Evolutionary conservation across 2,329 filamentous ascomycete genomes (phyloP).

Genomic region (Hymenoscyphus linearis): DNA sequence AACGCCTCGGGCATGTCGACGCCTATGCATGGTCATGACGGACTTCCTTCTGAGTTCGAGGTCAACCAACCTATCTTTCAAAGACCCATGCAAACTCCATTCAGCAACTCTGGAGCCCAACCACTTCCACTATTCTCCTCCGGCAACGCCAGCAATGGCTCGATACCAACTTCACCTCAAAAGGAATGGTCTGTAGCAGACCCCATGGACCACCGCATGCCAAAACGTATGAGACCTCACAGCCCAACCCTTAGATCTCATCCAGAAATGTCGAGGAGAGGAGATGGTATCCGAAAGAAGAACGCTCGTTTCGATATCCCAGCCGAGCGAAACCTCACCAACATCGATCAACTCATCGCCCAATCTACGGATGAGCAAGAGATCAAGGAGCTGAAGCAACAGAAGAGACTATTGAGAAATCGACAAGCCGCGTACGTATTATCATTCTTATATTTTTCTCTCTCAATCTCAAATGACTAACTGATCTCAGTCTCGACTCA

Average conservation of each 20-base stretch:
- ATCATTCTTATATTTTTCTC: background rate
- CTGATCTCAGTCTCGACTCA: constrained; percentile 70
- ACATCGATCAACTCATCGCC: constrained; percentile 89
- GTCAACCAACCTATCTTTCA: constrained; percentile 44
- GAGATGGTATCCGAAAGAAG: constrained; percentile 83
- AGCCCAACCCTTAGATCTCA: constrained; percentile 65
- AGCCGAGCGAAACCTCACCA: constrained; percentile 83
- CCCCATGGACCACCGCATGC: constrained; percentile 44
- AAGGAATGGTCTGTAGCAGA: constrained; percentile 52
- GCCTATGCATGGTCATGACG: constrained; percentile 66
- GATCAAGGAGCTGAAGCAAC: constrained; percentile 97
- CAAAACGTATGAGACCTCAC: constrained; percentile 59
- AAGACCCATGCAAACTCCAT: constrained; percentile 49
- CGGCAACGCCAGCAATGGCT: constrained; percentile 40
- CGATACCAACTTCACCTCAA: constrained; percentile 52
- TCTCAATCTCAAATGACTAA: constrained; percentile 21
- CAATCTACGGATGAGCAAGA: constrained; percentile 85
- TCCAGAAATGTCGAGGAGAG: constrained; percentile 56
- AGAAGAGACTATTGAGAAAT: constrained; percentile 91
- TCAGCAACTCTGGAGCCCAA: constrained; percentile 46
- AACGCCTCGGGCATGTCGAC: constrained; percentile 67
- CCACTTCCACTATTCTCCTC: constrained; percentile 50
- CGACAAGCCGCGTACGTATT: constrained; percentile 86
- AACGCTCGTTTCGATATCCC: constrained; percentile 98
- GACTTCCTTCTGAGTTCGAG: constrained; percentile 53